A percentile compares a stretch with the other conserved stretches of the same genome.
phyloP scores from a whole-genome alignment of 2,329 filamentous ascomycete genomes.

The Cercospora berteroae region DNA sequence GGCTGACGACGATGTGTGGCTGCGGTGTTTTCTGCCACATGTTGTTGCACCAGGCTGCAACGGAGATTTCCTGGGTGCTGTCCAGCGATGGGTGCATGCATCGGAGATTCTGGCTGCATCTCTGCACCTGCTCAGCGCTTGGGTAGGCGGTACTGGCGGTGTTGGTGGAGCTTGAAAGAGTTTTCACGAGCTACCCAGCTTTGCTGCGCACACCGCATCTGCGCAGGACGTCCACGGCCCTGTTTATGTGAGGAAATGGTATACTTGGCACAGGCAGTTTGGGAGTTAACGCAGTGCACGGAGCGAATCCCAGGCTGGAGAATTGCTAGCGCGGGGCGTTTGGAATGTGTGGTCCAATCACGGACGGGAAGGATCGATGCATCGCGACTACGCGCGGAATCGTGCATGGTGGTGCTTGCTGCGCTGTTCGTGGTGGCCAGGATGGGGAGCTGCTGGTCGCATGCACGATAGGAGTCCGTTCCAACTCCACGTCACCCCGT shows the following conservation, averaged over 20 bases:
- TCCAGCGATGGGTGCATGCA: background rate
- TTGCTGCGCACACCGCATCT: slow-evolving; percentile 13
- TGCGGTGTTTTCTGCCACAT: slow-evolving; percentile 4
- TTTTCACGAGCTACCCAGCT: slow-evolving; percentile 17
- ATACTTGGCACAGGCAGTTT: slow-evolving; percentile 18
- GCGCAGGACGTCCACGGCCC: slow-evolving; percentile 12
- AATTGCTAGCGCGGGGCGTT: slow-evolving; percentile 4
- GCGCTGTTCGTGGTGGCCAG: slow-evolving; percentile 10
- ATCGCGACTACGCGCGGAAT: slow-evolving; percentile 4
- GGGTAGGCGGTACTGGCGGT: background rate
- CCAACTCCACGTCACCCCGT: slow-evolving; percentile 1
- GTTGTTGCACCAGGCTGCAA: slow-evolving; percentile 12
- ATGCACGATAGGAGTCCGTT: slow-evolving; percentile 6
- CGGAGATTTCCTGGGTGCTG: background rate
- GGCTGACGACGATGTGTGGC: background rate
- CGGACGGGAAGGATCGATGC: background rate
- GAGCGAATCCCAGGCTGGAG: slow-evolving; percentile 13
- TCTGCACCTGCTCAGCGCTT: background rate
- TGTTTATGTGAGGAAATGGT: slow-evolving; percentile 13
- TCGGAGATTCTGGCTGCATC: background rate
- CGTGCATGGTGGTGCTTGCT: slow-evolving; percentile 14
- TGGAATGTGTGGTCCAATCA: slow-evolving; percentile 8
- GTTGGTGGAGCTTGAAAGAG: background rate
- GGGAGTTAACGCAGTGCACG: slow-evolving; percentile 13
- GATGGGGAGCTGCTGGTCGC: slow-evolving; percentile 8